A percentile compares a stretch with the other conserved stretches of the same genome.
Conservation (phyloP, 768 basidiomycete genomes). For the button mushroom (Agaricus bisporus) region DNA sequence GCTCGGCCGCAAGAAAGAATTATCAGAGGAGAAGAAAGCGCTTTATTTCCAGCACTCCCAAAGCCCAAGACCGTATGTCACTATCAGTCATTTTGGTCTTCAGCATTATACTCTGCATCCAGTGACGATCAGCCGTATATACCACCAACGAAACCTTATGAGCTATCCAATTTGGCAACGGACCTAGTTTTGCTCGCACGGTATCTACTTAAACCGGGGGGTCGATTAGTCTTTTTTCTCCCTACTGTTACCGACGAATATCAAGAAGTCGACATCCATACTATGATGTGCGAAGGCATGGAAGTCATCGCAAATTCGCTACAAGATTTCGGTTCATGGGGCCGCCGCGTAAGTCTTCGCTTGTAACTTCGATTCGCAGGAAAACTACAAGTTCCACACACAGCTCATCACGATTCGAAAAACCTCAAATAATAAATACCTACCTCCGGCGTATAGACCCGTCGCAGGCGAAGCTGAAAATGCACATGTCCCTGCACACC, state of each 20-base stretch:
- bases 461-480: slow-evolving; percentile 11
- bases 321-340: slow-evolving; percentile 95
- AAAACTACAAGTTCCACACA: background rate
- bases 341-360: slow-evolving; percentile 61
- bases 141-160: slow-evolving; percentile 89
- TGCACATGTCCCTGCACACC: slow-evolving; percentile 71
- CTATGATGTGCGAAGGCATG: slow-evolving; percentile 82
- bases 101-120: background rate
- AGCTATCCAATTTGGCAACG: slow-evolving; percentile 72
- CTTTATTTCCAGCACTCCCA: slow-evolving; percentile 31
- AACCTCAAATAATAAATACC: slow-evolving; percentile 34
- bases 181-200: slow-evolving; percentile 82
- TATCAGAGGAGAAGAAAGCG: slow-evolving; percentile 30
- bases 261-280: slow-evolving; percentile 76
- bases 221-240: slow-evolving; percentile 92
- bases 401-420: slow-evolving; percentile 93
- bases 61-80: slow-evolving; percentile 38
- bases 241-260: slow-evolving; percentile 92
- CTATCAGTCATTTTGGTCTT: background rate
- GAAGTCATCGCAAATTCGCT: slow-evolving; percentile 81
- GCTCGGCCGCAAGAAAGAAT: slow-evolving; percentile 59
- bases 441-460: slow-evolving; percentile 50
- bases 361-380: background rate
- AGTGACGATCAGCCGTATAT: slow-evolving; percentile 69
- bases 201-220: slow-evolving; percentile 77